Percentiles rank a stretch among this genome's conserved stretches.
Evolutionary conservation across 148 eudicot species (phyloP).

Genomic region (Dianthus caryophyllus): DNA sequence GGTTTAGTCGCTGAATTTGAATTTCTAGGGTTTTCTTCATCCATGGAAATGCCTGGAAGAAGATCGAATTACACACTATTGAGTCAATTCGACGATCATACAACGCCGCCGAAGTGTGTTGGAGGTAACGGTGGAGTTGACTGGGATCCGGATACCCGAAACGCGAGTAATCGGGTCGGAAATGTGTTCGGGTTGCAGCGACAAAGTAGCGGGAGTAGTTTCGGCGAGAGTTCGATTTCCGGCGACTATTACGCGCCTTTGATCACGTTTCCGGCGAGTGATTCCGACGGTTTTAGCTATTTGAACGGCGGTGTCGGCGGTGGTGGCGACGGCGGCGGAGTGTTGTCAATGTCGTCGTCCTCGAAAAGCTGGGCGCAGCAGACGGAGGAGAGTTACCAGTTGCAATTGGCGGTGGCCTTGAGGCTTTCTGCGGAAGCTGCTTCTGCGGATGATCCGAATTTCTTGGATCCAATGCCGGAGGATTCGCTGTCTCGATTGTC

Average conservation of each 20-base stretch:
- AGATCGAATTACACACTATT: constrained; percentile 65
- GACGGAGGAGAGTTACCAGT: constrained; percentile 57
- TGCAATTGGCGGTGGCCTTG: constrained; percentile 87
- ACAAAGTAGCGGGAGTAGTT: constrained; percentile 91
- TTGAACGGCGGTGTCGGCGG: constrained; percentile 30
- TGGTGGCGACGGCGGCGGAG: constrained; percentile 31
- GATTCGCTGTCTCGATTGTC: constrained; percentile 41
- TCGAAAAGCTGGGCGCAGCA: constrained; percentile 52
- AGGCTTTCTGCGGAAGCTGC: constrained; percentile 71
- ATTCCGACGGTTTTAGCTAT: no score
- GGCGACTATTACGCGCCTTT: constrained; percentile 59
- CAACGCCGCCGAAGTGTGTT: constrained; percentile 20
- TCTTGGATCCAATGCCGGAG: constrained; percentile 66
- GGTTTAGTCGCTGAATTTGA: no score
- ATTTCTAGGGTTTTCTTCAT: neutral
- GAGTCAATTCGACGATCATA: constrained; percentile 54
- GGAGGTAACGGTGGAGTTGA: constrained; percentile 24
- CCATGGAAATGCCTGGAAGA: constrained; percentile 62
- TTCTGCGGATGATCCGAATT: constrained; percentile 84
- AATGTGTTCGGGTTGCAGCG: constrained; percentile 50
- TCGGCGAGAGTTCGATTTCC: constrained; percentile 79
- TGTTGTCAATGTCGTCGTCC: no score
- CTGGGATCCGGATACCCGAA: no score
- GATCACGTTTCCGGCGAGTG: constrained; percentile 40
- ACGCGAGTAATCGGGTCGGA: constrained; percentile 42